Evolutionary conservation across 1,284 basidiomycete genomes (phyloP), one percentile per base, ranked within the genome.

Genomic region (Dichomitus squalens): DNA sequence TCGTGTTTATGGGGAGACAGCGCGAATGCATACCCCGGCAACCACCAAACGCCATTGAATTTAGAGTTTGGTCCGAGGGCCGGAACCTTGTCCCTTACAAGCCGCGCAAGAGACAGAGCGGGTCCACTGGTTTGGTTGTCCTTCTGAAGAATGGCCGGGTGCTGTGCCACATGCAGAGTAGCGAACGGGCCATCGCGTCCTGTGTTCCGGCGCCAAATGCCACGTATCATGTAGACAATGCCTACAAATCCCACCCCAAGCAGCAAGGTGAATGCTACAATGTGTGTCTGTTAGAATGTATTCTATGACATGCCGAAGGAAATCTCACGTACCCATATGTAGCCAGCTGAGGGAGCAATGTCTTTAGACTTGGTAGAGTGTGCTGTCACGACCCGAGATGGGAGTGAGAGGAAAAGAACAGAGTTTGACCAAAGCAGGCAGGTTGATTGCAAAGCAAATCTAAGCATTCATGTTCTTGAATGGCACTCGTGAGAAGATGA

Each of bases 11-110:
- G 5, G 25, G 36, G n/a, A 25, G 20, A 38, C 27, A 49, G 29
- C 7, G 34, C 14, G 8, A 12, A 9, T 2, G n/a, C 61, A n/a
- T 60, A 71, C 69, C 61, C 60, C 18, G 68, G 69, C 23, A 71
- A 55, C 66, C 66, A 71, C 64, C 66, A 68, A 4, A 63, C 59
- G 18, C 61, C 53, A n/a, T 58, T 47, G 54, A 68, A 71, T 1
- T 38, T 53, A 20, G 64, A 52, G 4, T 47, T 36, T 1, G 57
- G 46, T 21, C 52, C 54, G 12, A 70, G 63, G 25, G 64, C 49
- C 8, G 64, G 64, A 27, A 70, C 61, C 43, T 58, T 62, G 27
- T 55, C 51, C 25, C 52, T 59, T 7, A 68, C 41, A 48, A 69
- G 57, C n/a, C 61, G 46, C 31, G 48, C 52, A 14, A 68, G 54